phyloP scores from a whole-genome alignment of 2,329 filamentous ascomycete species.

The Stagonosporopsis tanaceti region DNA sequence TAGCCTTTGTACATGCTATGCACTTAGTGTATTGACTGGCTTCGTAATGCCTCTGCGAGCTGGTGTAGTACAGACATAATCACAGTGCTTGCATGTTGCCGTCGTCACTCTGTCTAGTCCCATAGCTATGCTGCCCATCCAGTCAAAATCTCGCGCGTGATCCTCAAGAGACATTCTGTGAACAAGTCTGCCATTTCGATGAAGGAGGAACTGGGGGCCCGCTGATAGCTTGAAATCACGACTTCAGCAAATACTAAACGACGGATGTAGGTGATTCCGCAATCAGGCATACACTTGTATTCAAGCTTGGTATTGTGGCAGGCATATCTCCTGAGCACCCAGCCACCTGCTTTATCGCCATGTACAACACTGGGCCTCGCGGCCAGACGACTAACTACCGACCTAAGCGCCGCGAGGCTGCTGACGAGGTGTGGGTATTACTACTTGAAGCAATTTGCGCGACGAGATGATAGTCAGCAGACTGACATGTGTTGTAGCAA shows the following conservation, averaged over 20 bases:
- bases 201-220: neutral
- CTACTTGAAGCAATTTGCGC: slow-evolving; percentile 19
- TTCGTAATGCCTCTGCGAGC: neutral
- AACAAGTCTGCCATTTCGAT: neutral
- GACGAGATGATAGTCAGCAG: slow-evolving; percentile 10
- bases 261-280: no score
- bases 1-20: neutral
- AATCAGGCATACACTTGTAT: neutral
- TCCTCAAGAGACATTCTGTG: neutral
- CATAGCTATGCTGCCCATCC: neutral
- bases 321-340: slow-evolving; percentile 2
- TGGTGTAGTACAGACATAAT: neutral
- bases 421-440: neutral
- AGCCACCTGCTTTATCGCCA: slow-evolving; percentile 2
- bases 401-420: slow-evolving; percentile 1
- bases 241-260: neutral
- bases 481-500: slow-evolving; percentile 12
- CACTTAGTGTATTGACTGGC: neutral
- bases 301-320: neutral
- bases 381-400: neutral
- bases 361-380: neutral
- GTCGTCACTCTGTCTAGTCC: neutral
- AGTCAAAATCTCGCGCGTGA: no score
- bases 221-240: neutral
- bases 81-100: neutral